Base-by-base conservation (phyloP, 371 early-diverging fungal genomes). In the Rhizomucor miehei region DNA sequence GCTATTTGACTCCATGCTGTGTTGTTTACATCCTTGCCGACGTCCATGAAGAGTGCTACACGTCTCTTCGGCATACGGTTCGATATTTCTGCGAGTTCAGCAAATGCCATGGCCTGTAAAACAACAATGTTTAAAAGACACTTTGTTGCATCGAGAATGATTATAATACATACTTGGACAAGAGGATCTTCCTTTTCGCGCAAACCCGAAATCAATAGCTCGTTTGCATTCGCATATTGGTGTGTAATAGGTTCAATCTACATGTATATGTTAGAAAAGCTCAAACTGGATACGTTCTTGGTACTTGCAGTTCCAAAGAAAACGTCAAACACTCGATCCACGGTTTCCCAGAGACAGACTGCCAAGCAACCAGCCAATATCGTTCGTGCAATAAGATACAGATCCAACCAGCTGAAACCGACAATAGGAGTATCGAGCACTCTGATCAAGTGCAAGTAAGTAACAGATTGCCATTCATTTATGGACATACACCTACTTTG, bases 1-100 rank as follows among this genome's bases (percentile, higher is more conserved):
- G 79, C 74, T 36, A 81, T 63, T 16, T 64, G 73, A 36, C 67
- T 57, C 80, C 82, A 84, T 11, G 71, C 66, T 12, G 75, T 74
- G n/a, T 57, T 59, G 4, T 54, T 24, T 0, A 65, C 50, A 2
- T 69, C 65, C n/a, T 60, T 62, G n/a, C 62, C 54, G 10, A 70
- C 64, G 4, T 68, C 67, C 4, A 51, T 40, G 52, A 73, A 81
- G 5, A 81, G 54, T 0, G 64, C 63, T 3, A 37, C 38, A 23
- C 84, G 76, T 47, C 67, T 53, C 3, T 59, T 54, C 0, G 73
- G 57, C 1, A 49, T 35, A 35, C 73, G 66, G 17, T 62, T 59
- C 6, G 78, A 54, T 36, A 80, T 39, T 2, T 56, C 51, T 14
- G 65, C 71, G 9, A 84, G 57, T 48, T 84, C 84, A 17, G 74